phyloP scores from a whole-genome alignment of 768 basidiomycete species.

The Boletus coccyginus region DNA sequence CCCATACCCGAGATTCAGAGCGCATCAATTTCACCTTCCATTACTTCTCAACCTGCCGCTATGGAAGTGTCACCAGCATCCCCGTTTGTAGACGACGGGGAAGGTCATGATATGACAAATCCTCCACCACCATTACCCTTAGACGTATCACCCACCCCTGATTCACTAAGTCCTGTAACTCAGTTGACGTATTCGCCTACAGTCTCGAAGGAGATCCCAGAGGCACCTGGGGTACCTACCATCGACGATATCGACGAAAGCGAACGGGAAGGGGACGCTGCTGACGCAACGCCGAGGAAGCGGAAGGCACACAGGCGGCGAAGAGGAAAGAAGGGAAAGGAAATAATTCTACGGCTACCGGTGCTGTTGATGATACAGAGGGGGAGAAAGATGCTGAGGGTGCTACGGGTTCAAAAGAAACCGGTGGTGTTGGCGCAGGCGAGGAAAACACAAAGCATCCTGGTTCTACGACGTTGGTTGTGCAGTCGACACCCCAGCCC shows the following conservation, averaged over 20 bases:
- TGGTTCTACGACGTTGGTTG: conserved; percentile 19
- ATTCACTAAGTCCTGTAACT: background rate
- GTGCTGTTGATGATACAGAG: conserved; percentile 21
- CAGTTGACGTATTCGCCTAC: conserved; percentile 5
- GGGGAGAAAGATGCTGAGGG: conserved; percentile 28
- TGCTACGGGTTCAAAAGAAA: conserved; percentile 36
- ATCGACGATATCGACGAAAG: conserved; percentile 54
- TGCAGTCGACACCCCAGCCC: conserved; percentile 21
- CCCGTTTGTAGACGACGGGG: background rate
- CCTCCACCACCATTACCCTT: background rate
- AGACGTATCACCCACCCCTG: background rate
- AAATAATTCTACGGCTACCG: conserved; percentile 11
- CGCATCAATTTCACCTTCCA: background rate
- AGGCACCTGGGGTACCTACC: conserved; percentile 2
- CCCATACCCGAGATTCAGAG: background rate
- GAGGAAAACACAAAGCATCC: conserved; percentile 15
- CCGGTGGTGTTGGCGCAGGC: conserved; percentile 23
- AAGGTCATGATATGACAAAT: background rate
- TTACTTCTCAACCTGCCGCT: background rate
- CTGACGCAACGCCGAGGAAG: conserved; percentile 43
- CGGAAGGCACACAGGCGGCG: conserved; percentile 38
- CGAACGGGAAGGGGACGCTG: conserved; percentile 48
- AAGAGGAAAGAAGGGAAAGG: conserved; percentile 54
- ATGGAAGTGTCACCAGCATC: background rate
- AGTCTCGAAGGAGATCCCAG: conserved; percentile 2